Conservation (phyloP, 495 filamentous ascomycete genomes). For the Penicillium waksmanii region DNA sequence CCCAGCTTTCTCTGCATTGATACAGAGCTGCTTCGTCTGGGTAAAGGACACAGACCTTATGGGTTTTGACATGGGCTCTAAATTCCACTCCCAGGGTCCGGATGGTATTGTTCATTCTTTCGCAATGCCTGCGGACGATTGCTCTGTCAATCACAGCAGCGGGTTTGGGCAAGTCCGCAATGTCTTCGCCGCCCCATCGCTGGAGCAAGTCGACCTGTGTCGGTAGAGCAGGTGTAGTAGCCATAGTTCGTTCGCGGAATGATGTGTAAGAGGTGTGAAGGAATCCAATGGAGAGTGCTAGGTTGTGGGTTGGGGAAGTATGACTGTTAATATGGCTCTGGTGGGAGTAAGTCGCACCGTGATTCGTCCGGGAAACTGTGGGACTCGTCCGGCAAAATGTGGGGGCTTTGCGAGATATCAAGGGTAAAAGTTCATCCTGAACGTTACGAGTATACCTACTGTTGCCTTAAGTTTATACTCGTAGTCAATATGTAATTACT, state of each 20-base stretch:
- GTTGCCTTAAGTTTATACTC: too few species aligned
- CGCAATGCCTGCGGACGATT: constrained; percentile 70
- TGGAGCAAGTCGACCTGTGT: constrained; percentile 33
- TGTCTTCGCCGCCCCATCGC: constrained; percentile 64
- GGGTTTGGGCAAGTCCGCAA: constrained; percentile 66
- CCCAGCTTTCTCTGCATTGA: background rate
- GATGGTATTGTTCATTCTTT: constrained; percentile 70
- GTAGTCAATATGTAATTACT: too few species aligned
- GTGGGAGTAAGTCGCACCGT: too few species aligned
- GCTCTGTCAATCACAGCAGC: constrained; percentile 70
- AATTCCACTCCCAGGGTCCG: constrained; percentile 65
- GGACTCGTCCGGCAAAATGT: too few species aligned
- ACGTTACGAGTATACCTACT: too few species aligned
- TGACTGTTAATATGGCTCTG: too few species aligned
- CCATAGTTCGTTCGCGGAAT: background rate
- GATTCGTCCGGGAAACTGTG: too few species aligned
- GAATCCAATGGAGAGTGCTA: too few species aligned
- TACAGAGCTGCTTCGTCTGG: background rate
- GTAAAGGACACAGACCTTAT: constrained; percentile 62
- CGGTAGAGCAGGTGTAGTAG: constrained; percentile 8
- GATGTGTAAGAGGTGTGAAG: background rate
- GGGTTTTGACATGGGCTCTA: constrained; percentile 83
- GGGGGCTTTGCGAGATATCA: too few species aligned
- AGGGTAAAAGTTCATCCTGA: too few species aligned
- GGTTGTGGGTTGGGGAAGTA: too few species aligned